phyloP scores from a whole-genome alignment of 768 basidiomycete genomes.

The Suillus decipiens region DNA sequence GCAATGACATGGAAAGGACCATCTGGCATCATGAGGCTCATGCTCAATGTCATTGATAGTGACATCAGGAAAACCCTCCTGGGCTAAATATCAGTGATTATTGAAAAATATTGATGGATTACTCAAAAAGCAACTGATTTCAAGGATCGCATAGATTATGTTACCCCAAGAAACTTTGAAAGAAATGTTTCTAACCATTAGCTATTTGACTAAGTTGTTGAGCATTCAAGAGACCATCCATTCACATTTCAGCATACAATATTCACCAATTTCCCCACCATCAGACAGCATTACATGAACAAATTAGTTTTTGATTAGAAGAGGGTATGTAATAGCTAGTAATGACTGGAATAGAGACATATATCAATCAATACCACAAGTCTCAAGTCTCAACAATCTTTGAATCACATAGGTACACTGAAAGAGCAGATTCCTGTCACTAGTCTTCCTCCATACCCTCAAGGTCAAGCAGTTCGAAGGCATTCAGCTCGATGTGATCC shows the following conservation, averaged over 20 bases:
- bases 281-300: not conserved
- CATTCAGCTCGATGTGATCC: not conserved
- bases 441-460: no score
- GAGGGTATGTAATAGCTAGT: slow-evolving; percentile 2
- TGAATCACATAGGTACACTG: not conserved
- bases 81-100: not conserved
- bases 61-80: not conserved
- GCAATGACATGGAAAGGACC: no score
- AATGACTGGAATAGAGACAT: not conserved
- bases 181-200: not conserved
- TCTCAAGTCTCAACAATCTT: not conserved
- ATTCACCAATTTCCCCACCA: not conserved
- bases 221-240: not conserved
- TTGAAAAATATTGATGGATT: not conserved
- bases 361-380: not conserved
- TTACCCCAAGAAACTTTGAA: slow-evolving; percentile 1
- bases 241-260: not conserved
- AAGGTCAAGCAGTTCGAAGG: not conserved
- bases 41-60: no score
- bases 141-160: slow-evolving; percentile 1
- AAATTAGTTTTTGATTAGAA: slow-evolving; percentile 1
- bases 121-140: not conserved
- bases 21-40: no score
- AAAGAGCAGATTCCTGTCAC: not conserved
- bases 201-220: not conserved